These are phyloP conservation scores for Cucumis cinereus DNA, from an alignment of 306 rosid genomes.

Conservation along the genomic window DNA sequence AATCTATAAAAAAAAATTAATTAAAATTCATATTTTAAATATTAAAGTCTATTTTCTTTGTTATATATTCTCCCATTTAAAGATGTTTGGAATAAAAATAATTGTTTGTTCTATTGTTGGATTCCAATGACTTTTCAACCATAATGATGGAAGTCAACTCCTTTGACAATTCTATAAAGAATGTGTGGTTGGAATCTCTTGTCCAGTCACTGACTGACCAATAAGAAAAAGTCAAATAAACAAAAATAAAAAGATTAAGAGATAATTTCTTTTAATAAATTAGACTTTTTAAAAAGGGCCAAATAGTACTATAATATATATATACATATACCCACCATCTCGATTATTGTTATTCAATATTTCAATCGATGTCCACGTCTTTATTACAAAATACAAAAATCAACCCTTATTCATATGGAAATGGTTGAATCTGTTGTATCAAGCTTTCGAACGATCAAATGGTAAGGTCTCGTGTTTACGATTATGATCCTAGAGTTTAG, in stretches of 20 bases:
- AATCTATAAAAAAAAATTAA: background rate
- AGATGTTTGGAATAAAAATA: background rate
- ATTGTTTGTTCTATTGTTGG: no score
- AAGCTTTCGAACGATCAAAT: no score
- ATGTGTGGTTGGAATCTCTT: constrained; percentile 4
- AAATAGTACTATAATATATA: background rate
- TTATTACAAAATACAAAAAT: no score
- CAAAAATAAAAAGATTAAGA: background rate
- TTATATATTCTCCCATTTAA: no score
- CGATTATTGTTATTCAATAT: background rate
- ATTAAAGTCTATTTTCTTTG: no score
- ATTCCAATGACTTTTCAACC: background rate
- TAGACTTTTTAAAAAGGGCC: background rate
- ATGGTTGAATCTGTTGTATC: no score
- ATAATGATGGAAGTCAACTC: background rate
- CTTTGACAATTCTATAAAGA: background rate
- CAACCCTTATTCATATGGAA: no score
- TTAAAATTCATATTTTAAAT: no score
- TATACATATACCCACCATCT: no score
- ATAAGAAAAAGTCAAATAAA: background rate
- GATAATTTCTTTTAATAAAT: background rate
- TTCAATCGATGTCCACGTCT: background rate
- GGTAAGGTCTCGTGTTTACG: no score
- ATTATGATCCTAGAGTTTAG: no score
- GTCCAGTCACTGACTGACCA: background rate